Evolutionary conservation across 2,329 filamentous ascomycete genomes (phyloP), one percentile per base, ranked within the genome.

Genomic region (Pseudocercospora ulei): DNA sequence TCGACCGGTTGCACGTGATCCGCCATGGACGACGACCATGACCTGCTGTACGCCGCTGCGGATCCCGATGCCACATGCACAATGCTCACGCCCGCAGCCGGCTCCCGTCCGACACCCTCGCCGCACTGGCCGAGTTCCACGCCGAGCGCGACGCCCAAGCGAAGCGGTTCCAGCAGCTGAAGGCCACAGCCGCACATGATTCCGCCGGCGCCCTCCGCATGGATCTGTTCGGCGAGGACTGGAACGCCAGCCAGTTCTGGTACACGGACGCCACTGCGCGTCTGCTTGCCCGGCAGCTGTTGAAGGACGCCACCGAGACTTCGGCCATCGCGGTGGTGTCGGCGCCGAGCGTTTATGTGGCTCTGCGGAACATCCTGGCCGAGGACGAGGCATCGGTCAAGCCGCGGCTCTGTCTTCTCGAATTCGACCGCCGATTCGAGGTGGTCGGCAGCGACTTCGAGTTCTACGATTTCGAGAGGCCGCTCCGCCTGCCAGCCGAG

Each of bases 191-290:
- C 1, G 78, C 82, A 55, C 64, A 71, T 30, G 66, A 70, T 8
- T 67, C 69, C 43, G 43, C 17, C 22, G 47, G 44, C 33, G 61
- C 61, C 29, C 50, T 74, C 20, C 70, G 63, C 25, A 88, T 88
- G 73, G 75, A 81, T 18, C 66, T 72, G 1, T 90, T 88, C 53
- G 68, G 69, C 1, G 83, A 88, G 61, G 79, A 88, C 60, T 90
- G 83, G 83, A 83, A 87, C 55, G 73, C 80, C 54, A 80, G 75
- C 23, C 48, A 51, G 29, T 90, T 90, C 55, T 90, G 83, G 82
- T 82, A 66, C 24, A 76, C 75, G 5, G 77, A 86, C 37, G 73
- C 78, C 48, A 87, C 82, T 14, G 82, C 82, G 0, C 68, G 60
- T 1, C 55, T 68, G 3, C 62, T 82, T 12, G 82, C 81, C 1